Conservation (phyloP, 768 basidiomycete genomes). For the Coprinellus aureogranulatus region DNA sequence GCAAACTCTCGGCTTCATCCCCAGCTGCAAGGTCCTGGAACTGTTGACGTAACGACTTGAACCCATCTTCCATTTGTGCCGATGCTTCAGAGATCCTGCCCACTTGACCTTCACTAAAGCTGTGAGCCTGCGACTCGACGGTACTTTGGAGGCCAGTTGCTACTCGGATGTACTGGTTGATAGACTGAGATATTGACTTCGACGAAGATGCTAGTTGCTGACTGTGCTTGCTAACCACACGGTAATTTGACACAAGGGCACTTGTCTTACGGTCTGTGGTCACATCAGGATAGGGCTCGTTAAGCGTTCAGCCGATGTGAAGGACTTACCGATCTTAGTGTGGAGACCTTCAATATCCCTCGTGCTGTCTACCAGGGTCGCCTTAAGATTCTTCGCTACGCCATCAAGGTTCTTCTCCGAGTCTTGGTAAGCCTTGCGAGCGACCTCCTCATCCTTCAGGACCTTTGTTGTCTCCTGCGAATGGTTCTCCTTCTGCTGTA, state of each 20-base stretch:
- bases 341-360: constrained; percentile 71
- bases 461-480: constrained; percentile 55
- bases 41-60: constrained; percentile 51
- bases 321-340: constrained; percentile 72
- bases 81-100: constrained; percentile 55
- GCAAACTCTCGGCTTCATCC: constrained; percentile 53
- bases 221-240: constrained; percentile 61
- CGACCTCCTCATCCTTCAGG: constrained; percentile 75
- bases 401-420: constrained; percentile 69
- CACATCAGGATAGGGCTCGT: neutral
- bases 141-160: constrained; percentile 37
- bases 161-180: constrained; percentile 27
- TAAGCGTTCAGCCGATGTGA: constrained; percentile 9
- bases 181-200: constrained; percentile 56
- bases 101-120: constrained; percentile 36
- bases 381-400: constrained; percentile 71
- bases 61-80: constrained; percentile 54
- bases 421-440: constrained; percentile 73
- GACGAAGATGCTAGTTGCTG: constrained; percentile 55
- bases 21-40: constrained; percentile 55
- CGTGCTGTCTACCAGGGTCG: constrained; percentile 63
- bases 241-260: constrained; percentile 62
- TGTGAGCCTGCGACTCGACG: neutral
- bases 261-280: constrained; percentile 68
- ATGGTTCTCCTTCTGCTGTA: constrained; percentile 56